Conservation (phyloP, 2,329 filamentous ascomycete genomes). For the Fusarium floridanum region DNA sequence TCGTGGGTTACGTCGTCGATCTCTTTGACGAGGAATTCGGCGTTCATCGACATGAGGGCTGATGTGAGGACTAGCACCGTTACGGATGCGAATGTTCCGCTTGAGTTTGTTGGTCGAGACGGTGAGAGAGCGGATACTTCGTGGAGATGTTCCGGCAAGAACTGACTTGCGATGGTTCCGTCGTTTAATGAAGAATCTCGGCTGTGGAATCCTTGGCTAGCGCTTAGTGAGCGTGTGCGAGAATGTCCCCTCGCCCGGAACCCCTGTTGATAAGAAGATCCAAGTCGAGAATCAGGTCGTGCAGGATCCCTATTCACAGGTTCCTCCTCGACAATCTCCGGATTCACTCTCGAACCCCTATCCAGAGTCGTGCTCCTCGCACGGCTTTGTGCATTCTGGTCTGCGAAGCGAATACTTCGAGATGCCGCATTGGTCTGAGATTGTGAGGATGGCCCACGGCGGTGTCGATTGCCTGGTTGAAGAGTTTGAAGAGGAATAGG, state of each 20-base stretch:
- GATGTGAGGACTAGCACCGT: conserved; percentile 66
- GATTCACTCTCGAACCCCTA: conserved; percentile 1
- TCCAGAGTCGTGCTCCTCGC: conserved; percentile 37
- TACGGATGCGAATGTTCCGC: conserved; percentile 56
- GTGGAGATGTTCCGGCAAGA: conserved; percentile 6
- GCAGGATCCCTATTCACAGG: conserved; percentile 13
- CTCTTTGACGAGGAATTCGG: conserved; percentile 71
- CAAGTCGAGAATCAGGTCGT: conserved; percentile 12
- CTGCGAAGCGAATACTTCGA: conserved; percentile 50
- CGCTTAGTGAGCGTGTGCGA: conserved; percentile 44
- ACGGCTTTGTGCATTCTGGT: conserved; percentile 33
- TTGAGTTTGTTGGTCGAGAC: conserved; percentile 13
- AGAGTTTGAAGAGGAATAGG: conserved; percentile 78
- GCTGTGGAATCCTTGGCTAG: conserved; percentile 35
- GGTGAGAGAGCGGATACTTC: not conserved
- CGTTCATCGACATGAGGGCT: conserved; percentile 68
- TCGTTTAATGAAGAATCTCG: conserved; percentile 39
- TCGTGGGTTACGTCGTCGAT: conserved; percentile 68
- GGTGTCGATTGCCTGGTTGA: conserved; percentile 32
- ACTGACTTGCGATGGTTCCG: conserved; percentile 25
- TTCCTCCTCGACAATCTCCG: conserved; percentile 20
- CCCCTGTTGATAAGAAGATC: conserved; percentile 35
- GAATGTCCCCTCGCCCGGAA: conserved; percentile 41
- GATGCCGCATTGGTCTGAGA: conserved; percentile 21
- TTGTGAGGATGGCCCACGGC: conserved; percentile 18